phyloP scores from a whole-genome alignment of 176 grass and related monocot species.

The Zoysia pacifica region DNA sequence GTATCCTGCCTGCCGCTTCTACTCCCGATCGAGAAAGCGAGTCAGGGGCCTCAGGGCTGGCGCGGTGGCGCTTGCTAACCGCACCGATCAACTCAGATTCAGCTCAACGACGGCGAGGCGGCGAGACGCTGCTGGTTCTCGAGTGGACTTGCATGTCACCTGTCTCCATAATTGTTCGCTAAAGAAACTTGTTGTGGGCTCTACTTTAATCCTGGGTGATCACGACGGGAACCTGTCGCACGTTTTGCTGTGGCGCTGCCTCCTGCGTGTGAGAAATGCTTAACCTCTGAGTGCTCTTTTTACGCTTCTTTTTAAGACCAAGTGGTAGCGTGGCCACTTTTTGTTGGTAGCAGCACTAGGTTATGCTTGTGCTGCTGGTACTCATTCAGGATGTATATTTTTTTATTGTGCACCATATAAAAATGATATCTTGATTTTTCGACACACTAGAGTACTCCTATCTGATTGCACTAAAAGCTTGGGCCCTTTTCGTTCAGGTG shows the following conservation, averaged over 20 bases:
- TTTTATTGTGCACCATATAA: neutral
- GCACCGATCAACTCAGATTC: neutral
- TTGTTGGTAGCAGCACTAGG: conserved; percentile 13
- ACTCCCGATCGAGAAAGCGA: neutral
- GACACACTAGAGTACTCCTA: neutral
- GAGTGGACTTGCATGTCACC: conserved; percentile 19
- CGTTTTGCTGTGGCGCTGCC: conserved; percentile 19
- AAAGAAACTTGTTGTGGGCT: conserved; percentile 15
- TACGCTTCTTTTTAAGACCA: neutral
- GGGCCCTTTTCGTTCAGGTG: conserved; percentile 19
- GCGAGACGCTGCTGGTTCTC: neutral
- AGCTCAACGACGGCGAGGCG: neutral
- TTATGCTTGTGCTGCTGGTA: neutral
- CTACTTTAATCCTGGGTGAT: conserved; percentile 30
- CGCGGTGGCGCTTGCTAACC: no score
- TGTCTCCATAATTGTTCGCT: conserved; percentile 12
- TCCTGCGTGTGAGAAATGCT: neutral
- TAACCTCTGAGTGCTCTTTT: neutral
- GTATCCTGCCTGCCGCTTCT: conserved; percentile 40
- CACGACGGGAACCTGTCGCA: conserved; percentile 59
- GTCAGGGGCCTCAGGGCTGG: neutral
- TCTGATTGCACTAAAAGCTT: neutral
- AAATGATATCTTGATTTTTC: conserved; percentile 8
- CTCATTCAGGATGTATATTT: neutral
- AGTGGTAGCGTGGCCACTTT: neutral